Percentiles rank a stretch among this genome's conserved stretches.
phyloP scores from a whole-genome alignment of 352 stramenopile genomes.

The Aphanomyces euteiches region DNA sequence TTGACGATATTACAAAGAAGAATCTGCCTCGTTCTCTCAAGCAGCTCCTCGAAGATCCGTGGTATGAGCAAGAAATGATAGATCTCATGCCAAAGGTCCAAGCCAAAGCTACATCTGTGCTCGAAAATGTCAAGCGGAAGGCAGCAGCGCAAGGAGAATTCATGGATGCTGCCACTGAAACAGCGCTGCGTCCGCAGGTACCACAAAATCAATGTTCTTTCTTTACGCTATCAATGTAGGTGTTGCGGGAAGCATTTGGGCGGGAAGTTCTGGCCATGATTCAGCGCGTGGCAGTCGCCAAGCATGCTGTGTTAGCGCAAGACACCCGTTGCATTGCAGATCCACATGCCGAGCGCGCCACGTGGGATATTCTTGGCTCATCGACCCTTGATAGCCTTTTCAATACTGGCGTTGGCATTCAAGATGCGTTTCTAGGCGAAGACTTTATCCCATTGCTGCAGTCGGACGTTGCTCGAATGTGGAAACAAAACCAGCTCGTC shows the following conservation, averaged over 20 bases:
- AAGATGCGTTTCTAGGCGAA: slow-evolving; percentile 76
- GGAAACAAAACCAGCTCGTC: slow-evolving; percentile 44
- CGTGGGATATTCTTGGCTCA: slow-evolving; percentile 59
- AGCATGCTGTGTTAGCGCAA: slow-evolving; percentile 70
- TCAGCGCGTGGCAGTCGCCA: slow-evolving; percentile 75
- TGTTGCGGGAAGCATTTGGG: slow-evolving; percentile 81
- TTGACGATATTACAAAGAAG: slow-evolving; percentile 47
- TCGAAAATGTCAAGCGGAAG: slow-evolving; percentile 76
- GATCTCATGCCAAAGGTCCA: slow-evolving; percentile 79
- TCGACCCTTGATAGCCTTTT: slow-evolving; percentile 35
- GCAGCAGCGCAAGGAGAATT: slow-evolving; percentile 64
- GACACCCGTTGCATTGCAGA: slow-evolving; percentile 59
- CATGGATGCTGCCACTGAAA: slow-evolving; percentile 73
- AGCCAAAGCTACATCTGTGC: slow-evolving; percentile 64
- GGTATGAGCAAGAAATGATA: slow-evolving; percentile 75
- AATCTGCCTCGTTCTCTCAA: slow-evolving; percentile 72
- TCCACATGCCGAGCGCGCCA: slow-evolving; percentile 48
- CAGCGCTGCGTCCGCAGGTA: slow-evolving; percentile 54
- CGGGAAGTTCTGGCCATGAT: slow-evolving; percentile 80
- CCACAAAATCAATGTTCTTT: neutral
- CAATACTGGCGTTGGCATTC: slow-evolving; percentile 40
- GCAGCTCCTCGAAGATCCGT: slow-evolving; percentile 63
- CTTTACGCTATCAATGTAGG: slow-evolving; percentile 18
- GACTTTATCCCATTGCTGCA: slow-evolving; percentile 66
- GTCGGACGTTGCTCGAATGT: slow-evolving; percentile 65